Base-by-base conservation (phyloP, 176 grass and related monocot genomes). In the Zizania latifolia region DNA sequence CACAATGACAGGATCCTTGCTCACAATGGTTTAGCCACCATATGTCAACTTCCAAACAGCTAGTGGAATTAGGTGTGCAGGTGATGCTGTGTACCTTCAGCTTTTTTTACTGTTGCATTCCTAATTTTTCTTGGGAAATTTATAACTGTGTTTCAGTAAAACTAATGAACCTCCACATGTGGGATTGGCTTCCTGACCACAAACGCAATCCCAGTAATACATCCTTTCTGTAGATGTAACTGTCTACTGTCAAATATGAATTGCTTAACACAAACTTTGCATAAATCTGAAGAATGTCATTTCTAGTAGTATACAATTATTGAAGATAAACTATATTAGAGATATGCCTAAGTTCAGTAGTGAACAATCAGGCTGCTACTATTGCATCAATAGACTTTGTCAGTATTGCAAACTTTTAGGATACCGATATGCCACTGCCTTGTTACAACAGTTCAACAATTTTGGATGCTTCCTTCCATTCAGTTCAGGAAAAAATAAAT, bases 251-350 rank as follows among this genome's bases (percentile, higher is more conserved):
- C 27, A 2, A 58, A 79, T 79, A 58, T 1, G 3, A 43, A 69
- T 58, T 58, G 19, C 65, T 70, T 67, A 68, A 57, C 21, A 79
- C 38, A 56, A 81, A 68, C 15, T 74, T 66, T 16, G 19, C 46
- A 19, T 6, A 70, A 37, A 9, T 43, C 1, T 24, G 10, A 73
- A 27, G n/a, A 58, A 62, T 72, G 33, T 15, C 62, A 61, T 7
- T 56, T 31, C 65, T 58, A 37, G n/a, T n/a, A n/a, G 15, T 38
- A 13, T 27, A 55, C 21, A 44, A 72, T 5, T 62, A 27, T 78
- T 22, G 27, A 55, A 83, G 44, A 46, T 48, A n/a, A n/a, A n/a
- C n/a, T n/a, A 66, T 6, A 46, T 63, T 35, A 71, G 50, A 71
- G 2, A 32, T 60, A 23, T 16, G 24, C 16, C 38, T 26, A 29